Evolutionary conservation across 768 basidiomycete genomes (phyloP), one percentile per base, ranked within the genome.

Genomic region (Kondoa malvinella): DNA sequence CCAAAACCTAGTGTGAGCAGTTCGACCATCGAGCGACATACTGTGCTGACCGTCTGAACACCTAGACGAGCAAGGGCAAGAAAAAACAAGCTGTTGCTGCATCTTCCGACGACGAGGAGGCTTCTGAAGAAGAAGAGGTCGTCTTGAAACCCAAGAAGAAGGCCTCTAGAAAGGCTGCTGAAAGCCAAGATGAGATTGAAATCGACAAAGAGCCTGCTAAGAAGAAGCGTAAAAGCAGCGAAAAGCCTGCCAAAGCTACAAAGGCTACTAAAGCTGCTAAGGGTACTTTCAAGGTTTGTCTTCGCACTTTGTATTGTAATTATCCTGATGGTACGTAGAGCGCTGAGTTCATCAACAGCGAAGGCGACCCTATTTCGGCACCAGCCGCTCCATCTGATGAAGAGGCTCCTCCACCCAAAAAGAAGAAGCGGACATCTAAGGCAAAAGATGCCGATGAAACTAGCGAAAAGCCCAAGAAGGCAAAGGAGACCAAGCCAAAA

Each of bases 361-460:
- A 60, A 25, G 58, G 30, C 58, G 30, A 60, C 27, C 58, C 58
- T 4, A 60, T 60, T 25, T 8, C 8, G n/a, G 58, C 25, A 4
- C 58, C 58, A 26, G 58, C 58, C 27, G 58, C n/a, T 31, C 30
- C 58, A 60, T 25, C n/a, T 12, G 58, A 25, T 25, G 58, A 60
- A 60, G 58, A 60, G 25, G 58, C n/a, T 4, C 14, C 58, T 12
- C 25, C 58, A 8, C 58, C 58, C 58, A 60, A 60, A 31, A 60
- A 60, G 58, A 63, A 63, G 61, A 63, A 63, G n/a, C 8, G 50
- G 14, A 56, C 14, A 56, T 56, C 50, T 56, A 56, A 56, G 25
- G n/a, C 14, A 14, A 56, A 56, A 56, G 50, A 56, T 14, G 50
- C 15, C 27, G 27, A 30, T 27, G 27, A 3, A 14, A n/a, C 8